Conservation (phyloP, 1,284 basidiomycete species). For the Sporisorium iseilematis-ciliati region DNA sequence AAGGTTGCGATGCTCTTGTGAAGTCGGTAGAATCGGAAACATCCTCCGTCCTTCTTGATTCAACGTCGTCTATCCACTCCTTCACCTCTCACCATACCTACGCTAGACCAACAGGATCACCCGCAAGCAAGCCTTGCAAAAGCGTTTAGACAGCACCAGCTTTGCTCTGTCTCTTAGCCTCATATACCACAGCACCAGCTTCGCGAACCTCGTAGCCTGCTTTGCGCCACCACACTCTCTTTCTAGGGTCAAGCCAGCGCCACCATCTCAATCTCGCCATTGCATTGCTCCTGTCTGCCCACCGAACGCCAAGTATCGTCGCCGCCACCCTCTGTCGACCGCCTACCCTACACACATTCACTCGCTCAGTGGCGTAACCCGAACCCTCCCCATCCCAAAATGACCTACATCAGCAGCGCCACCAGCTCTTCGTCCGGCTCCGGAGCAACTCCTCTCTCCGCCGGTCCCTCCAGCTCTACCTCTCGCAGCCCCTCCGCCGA, state of each 20-base stretch:
- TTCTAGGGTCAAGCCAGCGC: not conserved
- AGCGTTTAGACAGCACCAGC: too few relatives aligned
- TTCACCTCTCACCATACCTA: too few relatives aligned
- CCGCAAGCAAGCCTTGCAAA: too few relatives aligned
- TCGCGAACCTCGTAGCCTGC: too few relatives aligned
- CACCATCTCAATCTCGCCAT: not conserved
- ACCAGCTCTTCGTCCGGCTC: constrained; percentile 36
- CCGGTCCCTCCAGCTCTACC: constrained; percentile 27
- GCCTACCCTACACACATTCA: not conserved
- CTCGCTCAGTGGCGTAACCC: not conserved
- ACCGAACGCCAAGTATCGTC: not conserved
- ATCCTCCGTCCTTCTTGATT: not conserved
- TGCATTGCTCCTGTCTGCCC: not conserved
- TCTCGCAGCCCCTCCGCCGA: constrained; percentile 31
- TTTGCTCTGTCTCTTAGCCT: too few relatives aligned
- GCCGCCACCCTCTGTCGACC: not conserved
- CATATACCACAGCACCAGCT: too few relatives aligned
- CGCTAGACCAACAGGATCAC: too few relatives aligned
- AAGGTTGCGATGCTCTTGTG: too few relatives aligned
- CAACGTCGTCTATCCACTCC: too few relatives aligned
- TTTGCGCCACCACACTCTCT: too few relatives aligned
- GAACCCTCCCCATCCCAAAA: not conserved
- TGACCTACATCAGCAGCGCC: constrained; percentile 39
- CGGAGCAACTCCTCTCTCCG: constrained; percentile 26
- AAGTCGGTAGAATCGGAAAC: too few relatives aligned